phyloP scores from a whole-genome alignment of 495 filamentous ascomycete genomes.

The Aspergillus saccharolyticus region DNA sequence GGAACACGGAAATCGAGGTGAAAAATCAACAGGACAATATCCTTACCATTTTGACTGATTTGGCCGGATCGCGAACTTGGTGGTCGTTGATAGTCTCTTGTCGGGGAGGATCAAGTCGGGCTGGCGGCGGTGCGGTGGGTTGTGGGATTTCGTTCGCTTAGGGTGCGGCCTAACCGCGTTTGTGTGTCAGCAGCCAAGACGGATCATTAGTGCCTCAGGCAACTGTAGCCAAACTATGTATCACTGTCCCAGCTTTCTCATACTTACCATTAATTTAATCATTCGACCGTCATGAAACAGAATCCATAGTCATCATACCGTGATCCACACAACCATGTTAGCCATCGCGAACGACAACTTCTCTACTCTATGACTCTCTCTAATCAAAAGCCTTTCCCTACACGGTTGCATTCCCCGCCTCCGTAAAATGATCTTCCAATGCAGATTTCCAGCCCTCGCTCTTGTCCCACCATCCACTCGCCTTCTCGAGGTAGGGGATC shows the following conservation, averaged over 20 bases:
- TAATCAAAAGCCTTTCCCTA: conserved; percentile 52
- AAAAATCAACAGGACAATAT: conserved; percentile 12
- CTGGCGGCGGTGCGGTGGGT: conserved; percentile 31
- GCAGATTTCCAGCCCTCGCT: conserved; percentile 65
- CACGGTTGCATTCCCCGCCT: conserved; percentile 57
- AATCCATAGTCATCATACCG: no score
- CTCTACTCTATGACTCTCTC: background rate
- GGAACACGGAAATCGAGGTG: conserved; percentile 12
- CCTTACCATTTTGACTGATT: conserved; percentile 60
- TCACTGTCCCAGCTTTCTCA: no score
- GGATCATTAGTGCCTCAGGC: conserved; percentile 20
- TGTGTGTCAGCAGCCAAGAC: conserved; percentile 19
- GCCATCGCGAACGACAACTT: no score
- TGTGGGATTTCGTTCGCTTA: conserved; percentile 50
- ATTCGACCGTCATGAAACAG: no score
- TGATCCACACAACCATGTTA: no score
- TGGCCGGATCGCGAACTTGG: conserved; percentile 42
- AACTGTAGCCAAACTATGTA: background rate
- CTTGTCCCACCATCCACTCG: conserved; percentile 73
- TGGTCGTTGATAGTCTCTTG: conserved; percentile 49
- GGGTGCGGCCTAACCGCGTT: conserved; percentile 33
- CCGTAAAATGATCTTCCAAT: conserved; percentile 80
- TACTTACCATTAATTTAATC: no score
- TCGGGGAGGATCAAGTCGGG: conserved; percentile 40
- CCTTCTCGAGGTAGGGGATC: conserved; percentile 41